Evolutionary conservation across 1,284 basidiomycete genomes (phyloP).

Genomic region (Pseudozyma thailandica): DNA sequence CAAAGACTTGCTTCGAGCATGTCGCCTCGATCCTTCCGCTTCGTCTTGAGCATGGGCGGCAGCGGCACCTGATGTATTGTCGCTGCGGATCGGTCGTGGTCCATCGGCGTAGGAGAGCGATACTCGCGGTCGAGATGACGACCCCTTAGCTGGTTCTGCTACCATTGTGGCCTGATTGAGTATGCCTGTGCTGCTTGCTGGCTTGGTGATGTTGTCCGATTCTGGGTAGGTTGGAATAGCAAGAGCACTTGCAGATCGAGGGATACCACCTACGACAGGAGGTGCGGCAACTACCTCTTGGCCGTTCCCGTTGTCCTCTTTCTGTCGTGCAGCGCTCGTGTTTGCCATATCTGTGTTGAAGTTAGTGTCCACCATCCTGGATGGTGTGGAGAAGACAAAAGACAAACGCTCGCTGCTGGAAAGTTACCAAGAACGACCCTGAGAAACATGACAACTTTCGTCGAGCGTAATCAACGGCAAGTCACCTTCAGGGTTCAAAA

Average conservation of each 20-base stretch:
- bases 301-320: neutral
- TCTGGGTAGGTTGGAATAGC: slow-evolving; percentile 21
- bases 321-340: neutral
- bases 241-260: slow-evolving; percentile 2
- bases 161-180: neutral
- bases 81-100: slow-evolving; percentile 15
- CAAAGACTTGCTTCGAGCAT: neutral
- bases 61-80: slow-evolving; percentile 7
- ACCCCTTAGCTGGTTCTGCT: neutral
- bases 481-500: neutral
- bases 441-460: neutral
- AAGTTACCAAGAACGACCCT: neutral
- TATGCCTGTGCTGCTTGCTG: slow-evolving; percentile 7
- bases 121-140: slow-evolving; percentile 7
- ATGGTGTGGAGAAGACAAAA: neutral
- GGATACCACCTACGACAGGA: neutral
- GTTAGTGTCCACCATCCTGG: neutral
- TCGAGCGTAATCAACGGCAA: neutral
- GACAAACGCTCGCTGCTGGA: neutral
- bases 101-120: slow-evolving; percentile 28
- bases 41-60: neutral
- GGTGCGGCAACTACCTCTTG: slow-evolving; percentile 2
- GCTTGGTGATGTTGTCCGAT: slow-evolving; percentile 6
- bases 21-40: neutral
- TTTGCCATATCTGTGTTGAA: neutral